Base-by-base conservation (phyloP, 331 rosid species). In the Dryas integrifolia region DNA sequence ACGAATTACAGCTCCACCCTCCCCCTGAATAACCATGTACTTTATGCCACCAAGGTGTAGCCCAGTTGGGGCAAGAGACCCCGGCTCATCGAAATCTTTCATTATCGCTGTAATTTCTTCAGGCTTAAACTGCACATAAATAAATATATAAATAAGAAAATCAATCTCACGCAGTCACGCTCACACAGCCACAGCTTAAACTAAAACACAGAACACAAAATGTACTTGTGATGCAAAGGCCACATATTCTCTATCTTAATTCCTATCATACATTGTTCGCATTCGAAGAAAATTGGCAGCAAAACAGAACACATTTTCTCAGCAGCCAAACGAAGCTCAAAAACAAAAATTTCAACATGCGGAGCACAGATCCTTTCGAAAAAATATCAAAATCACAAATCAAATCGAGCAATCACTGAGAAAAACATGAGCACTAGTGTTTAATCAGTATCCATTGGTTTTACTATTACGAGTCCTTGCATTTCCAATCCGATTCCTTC, bases 1-100 rank as follows among this genome's bases (percentile, higher is more conserved):
- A 50, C 89, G 84, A 56, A 88, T 80, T 47, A 88, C 90, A 69
- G 82, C 89, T 59, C 89, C 89, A 1, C 80, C 39, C 73, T 88
- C 89, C 16, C 93, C 93, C 79, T 86, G 87, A 78, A 86, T 88
- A 77, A 80, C 93, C 89, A 86, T 84, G 79, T 88, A 84, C 81
- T 88, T 88, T 0, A 74, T 68, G 69, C 89, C 89, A 16, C 83
- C 90, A 50, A 88, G 87, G 81, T 80, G 80, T 38, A 88, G 63
- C 0, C 86, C 89, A 67, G 86, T 84, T 11, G 93, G 87, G 26
- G 87, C 93, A 82, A 86, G 91, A 67, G 74, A 21, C 24, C 91
- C 86, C 0, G 94, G 88, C 43, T 82, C 86, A 24, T 78, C 82
- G 26, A 86, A 88, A 77, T 84, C 89, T 64, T 84, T 84, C 18